Evolutionary conservation across 805 yeast genomes (phyloP).

Genomic region (Candida hispaniensis): DNA sequence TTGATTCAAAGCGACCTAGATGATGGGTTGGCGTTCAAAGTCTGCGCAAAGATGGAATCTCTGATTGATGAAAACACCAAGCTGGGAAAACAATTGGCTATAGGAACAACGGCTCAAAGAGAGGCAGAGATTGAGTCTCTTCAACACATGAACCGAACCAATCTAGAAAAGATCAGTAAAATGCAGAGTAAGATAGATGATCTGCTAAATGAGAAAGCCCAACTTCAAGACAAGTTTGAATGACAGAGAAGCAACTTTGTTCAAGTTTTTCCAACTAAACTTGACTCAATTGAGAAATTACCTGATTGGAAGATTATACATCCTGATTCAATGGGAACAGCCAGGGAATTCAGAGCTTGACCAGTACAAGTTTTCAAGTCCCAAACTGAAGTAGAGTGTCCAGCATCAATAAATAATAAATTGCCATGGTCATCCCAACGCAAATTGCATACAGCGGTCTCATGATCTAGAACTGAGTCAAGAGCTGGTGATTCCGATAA

Average conservation of each 20-base stretch:
- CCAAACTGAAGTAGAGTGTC: constrained; percentile 6
- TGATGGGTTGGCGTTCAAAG: constrained; percentile 3
- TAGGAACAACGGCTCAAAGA: constrained; percentile 6
- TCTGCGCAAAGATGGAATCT: constrained; percentile 11
- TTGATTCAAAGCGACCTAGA: constrained; percentile 5
- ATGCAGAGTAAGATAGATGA: constrained; percentile 2
- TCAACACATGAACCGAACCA: no score
- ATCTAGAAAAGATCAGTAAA: constrained; percentile 2
- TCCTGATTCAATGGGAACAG: background rate
- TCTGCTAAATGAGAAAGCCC: background rate
- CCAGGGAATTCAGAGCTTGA: constrained; percentile 1
- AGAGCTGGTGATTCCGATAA: constrained; percentile 7
- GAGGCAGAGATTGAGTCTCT: constrained; percentile 12
- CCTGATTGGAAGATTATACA: background rate
- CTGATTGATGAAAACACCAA: constrained; percentile 5
- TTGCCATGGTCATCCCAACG: constrained; percentile 7
- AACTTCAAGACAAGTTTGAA: background rate
- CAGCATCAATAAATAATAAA: constrained; percentile 2
- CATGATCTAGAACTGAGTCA: constrained; percentile 5
- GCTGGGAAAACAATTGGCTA: constrained; percentile 3
- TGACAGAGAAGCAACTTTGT: no score
- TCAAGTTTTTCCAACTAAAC: no score
- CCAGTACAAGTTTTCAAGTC: constrained; percentile 9
- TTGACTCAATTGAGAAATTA: no score
- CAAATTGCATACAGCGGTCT: constrained; percentile 2